A percentile compares a stretch with the other conserved stretches of the same genome.
Evolutionary conservation across 2,329 filamentous ascomycete genomes (phyloP).

Genomic region (Coniochaeta sp.): DNA sequence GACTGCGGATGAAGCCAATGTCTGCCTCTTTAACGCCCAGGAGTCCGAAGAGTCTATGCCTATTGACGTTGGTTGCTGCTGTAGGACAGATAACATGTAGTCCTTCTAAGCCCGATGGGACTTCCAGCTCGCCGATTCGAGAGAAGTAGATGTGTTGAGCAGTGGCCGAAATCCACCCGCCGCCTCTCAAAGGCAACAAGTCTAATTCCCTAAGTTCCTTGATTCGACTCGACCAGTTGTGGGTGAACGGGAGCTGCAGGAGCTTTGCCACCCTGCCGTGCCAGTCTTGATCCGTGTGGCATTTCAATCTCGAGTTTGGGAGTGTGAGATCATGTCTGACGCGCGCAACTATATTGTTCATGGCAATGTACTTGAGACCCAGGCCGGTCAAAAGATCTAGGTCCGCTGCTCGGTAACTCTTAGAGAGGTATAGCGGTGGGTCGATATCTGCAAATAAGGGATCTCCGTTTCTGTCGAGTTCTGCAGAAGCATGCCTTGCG

Average conservation of each 20-base stretch:
- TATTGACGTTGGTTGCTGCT: background rate
- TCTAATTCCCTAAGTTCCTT: too few relatives aligned
- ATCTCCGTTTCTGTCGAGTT: conserved; percentile 10
- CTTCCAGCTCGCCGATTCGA: conserved; percentile 5
- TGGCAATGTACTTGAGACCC: background rate
- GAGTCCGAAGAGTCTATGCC: background rate
- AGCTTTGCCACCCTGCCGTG: conserved; percentile 14
- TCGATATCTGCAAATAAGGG: conserved; percentile 17
- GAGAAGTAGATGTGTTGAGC: conserved; percentile 10
- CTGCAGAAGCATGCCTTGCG: background rate
- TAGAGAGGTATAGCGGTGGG: conserved; percentile 9
- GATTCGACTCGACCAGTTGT: too few relatives aligned
- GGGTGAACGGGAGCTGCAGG: conserved; percentile 3
- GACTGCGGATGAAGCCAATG: background rate
- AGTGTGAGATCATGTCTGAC: conserved; percentile 6
- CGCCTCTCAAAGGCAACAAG: conserved; percentile 12
- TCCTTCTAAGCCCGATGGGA: conserved; percentile 10
- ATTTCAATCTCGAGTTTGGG: conserved; percentile 8
- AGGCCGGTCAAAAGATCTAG: conserved; percentile 4
- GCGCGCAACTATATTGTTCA: background rate
- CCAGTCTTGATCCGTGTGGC: conserved; percentile 10
- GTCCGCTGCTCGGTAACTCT: conserved; percentile 1
- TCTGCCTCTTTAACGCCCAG: background rate
- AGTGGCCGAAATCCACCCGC: conserved; percentile 11
- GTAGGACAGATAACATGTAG: conserved; percentile 8